These are phyloP conservation scores for Heterobasidion annosum DNA, from an alignment of 1,284 basidiomycete species.

Conservation along the genomic window DNA sequence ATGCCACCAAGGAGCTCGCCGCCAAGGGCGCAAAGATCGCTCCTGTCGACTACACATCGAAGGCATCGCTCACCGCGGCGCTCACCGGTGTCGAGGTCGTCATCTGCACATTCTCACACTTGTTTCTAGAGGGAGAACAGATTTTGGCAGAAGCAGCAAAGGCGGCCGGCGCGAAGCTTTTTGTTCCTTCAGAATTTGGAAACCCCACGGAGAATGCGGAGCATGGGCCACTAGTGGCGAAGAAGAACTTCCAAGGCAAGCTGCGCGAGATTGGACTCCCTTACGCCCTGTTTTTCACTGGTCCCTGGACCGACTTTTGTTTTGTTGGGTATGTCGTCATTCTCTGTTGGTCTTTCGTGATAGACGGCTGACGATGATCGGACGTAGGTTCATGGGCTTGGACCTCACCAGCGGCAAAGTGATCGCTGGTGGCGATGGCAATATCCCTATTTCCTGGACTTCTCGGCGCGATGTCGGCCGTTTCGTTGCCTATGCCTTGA, in stretches of 20 bases:
- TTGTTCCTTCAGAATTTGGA: slow-evolving; percentile 31
- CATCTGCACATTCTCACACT: slow-evolving; percentile 20
- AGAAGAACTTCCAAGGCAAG: slow-evolving; percentile 13
- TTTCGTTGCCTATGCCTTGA: slow-evolving; percentile 26
- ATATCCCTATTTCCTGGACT: slow-evolving; percentile 20
- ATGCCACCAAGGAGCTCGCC: slow-evolving; percentile 6
- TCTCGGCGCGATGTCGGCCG: slow-evolving; percentile 22
- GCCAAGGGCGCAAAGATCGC: slow-evolving; percentile 18
- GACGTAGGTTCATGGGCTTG: slow-evolving; percentile 12
- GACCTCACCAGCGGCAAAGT: slow-evolving; percentile 21
- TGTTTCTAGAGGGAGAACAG: slow-evolving; percentile 19
- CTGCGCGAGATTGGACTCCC: slow-evolving; percentile 24
- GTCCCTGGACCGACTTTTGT: slow-evolving; percentile 13
- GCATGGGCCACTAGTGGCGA: slow-evolving; percentile 11
- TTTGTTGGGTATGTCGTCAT: slow-evolving; percentile 5
- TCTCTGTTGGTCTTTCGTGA: not conserved
- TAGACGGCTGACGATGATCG: slow-evolving; percentile 8
- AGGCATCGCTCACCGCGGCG: slow-evolving; percentile 17
- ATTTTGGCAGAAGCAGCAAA: slow-evolving; percentile 26
- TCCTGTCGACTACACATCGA: slow-evolving; percentile 22
- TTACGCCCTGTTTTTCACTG: slow-evolving; percentile 22
- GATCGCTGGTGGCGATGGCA: slow-evolving; percentile 23
- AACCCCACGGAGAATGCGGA: slow-evolving; percentile 15
- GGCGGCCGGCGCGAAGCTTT: slow-evolving; percentile 25
- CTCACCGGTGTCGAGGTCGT: slow-evolving; percentile 23